Evolutionary conservation across 345 rosid genomes (phyloP).

Genomic region (Eucalyptus globulus): DNA sequence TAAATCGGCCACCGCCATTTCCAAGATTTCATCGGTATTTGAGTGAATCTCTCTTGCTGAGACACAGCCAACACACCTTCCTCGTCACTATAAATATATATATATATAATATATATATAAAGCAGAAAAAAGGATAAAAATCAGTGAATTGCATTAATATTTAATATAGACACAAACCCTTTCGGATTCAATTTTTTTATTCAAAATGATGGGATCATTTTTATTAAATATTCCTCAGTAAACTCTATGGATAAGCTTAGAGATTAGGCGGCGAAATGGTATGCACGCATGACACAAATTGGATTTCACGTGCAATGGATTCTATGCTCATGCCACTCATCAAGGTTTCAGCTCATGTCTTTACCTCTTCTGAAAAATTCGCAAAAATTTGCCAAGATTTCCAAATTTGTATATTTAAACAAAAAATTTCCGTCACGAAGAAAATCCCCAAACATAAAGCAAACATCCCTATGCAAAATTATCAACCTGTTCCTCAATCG

Average conservation of each 20-base stretch:
- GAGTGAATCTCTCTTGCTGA: neutral
- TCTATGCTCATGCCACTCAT: accelerated
- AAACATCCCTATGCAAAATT: neutral
- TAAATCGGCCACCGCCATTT: neutral
- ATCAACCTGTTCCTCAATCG: accelerated
- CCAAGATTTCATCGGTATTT: neutral
- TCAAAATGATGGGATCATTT: neutral
- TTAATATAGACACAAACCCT: neutral
- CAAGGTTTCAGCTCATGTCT: accelerated
- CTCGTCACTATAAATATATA: neutral
- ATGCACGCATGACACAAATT: neutral
- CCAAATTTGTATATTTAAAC: neutral
- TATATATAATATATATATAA: neutral
- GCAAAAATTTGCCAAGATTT: neutral
- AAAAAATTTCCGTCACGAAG: accelerated
- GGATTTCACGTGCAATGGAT: neutral
- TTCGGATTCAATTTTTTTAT: neutral
- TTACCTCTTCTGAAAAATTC: neutral
- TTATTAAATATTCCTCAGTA: neutral
- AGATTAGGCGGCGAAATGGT: neutral
- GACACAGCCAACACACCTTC: neutral
- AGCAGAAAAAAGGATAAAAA: neutral
- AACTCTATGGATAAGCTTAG: neutral
- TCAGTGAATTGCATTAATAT: neutral
- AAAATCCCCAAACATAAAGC: neutral